These are phyloP conservation scores for Arthrobotrys sphaeroides DNA, from an alignment of 2,329 filamentous ascomycete genomes.

Conservation along the genomic window DNA sequence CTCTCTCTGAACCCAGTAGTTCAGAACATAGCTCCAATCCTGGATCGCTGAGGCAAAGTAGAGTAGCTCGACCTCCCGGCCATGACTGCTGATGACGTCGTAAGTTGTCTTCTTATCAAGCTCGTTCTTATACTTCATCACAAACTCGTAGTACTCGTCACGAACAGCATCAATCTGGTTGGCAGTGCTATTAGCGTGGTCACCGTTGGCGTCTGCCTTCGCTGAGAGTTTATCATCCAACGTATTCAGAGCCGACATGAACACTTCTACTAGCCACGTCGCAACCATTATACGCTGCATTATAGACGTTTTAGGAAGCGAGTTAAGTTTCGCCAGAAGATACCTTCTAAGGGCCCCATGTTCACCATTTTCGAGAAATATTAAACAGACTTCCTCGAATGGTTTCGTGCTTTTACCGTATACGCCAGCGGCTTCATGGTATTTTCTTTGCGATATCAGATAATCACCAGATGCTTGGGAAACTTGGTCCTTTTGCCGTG, in stretches of 20 bases:
- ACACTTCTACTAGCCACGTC: conserved; percentile 93
- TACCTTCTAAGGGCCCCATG: conserved; percentile 92
- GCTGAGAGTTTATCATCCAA: conserved; percentile 94
- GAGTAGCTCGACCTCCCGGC: conserved; percentile 88
- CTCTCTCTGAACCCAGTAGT: conserved; percentile 97
- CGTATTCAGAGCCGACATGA: conserved; percentile 95
- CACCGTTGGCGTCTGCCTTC: conserved; percentile 64
- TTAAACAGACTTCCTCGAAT: conserved; percentile 93
- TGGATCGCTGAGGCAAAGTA: conserved; percentile 88
- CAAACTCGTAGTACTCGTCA: conserved; percentile 87
- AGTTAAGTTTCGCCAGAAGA: conserved; percentile 81
- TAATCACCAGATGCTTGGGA: conserved; percentile 92
- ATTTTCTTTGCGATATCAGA: conserved; percentile 81
- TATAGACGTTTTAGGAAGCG: conserved; percentile 79
- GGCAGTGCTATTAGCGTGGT: conserved; percentile 51
- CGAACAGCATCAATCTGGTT: conserved; percentile 60
- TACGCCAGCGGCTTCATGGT: conserved; percentile 83
- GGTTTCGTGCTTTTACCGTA: conserved; percentile 96
- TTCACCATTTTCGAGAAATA: conserved; percentile 88
- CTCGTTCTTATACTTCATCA: conserved; percentile 83
- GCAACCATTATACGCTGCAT: conserved; percentile 98
- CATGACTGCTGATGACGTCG: conserved; percentile 94
- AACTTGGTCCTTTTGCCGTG: conserved; percentile 85
- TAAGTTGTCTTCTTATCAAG: conserved; percentile 92
- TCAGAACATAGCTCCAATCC: conserved; percentile 92